phyloP scores from a whole-genome alignment of 169 alveolate species.

The Cyclospora cayetanensis region DNA sequence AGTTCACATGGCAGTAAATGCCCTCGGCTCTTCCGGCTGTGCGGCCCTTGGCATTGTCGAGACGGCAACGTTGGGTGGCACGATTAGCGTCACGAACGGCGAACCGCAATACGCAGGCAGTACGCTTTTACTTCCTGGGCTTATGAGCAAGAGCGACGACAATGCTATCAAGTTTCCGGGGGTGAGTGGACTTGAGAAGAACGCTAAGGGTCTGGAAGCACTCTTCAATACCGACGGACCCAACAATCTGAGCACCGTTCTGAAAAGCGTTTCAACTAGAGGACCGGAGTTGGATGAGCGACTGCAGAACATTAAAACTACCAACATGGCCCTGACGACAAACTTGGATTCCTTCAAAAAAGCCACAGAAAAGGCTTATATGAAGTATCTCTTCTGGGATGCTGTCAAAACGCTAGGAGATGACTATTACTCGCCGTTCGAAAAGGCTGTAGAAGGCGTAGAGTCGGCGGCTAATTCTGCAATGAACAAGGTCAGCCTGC shows the following conservation, averaged over 20 bases:
- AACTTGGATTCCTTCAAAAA: not conserved
- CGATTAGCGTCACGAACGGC: not conserved
- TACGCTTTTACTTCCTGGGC: not conserved
- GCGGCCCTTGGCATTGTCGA: not conserved
- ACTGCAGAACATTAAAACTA: not conserved
- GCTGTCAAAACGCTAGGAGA: not conserved
- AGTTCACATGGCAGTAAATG: not conserved
- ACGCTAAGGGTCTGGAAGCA: not conserved
- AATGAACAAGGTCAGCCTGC: not conserved
- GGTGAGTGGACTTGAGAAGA: not conserved
- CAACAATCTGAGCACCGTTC: not conserved
- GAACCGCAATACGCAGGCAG: not conserved
- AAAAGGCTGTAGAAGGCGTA: not conserved
- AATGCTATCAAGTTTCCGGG: not conserved
- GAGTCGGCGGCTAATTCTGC: not conserved
- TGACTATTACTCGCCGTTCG: not conserved
- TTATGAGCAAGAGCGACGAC: not conserved
- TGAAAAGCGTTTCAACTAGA: not conserved
- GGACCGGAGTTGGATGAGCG: too few relatives aligned
- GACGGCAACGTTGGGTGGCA: not conserved
- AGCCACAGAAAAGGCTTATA: not conserved
- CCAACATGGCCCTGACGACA: not conserved
- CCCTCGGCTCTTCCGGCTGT: slow-evolving; percentile 17
- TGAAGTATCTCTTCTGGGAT: not conserved
- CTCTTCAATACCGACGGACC: not conserved